These are phyloP conservation scores for Metschnikowia vanudenii DNA, from an alignment of 805 yeast species.

Conservation along the genomic window DNA sequence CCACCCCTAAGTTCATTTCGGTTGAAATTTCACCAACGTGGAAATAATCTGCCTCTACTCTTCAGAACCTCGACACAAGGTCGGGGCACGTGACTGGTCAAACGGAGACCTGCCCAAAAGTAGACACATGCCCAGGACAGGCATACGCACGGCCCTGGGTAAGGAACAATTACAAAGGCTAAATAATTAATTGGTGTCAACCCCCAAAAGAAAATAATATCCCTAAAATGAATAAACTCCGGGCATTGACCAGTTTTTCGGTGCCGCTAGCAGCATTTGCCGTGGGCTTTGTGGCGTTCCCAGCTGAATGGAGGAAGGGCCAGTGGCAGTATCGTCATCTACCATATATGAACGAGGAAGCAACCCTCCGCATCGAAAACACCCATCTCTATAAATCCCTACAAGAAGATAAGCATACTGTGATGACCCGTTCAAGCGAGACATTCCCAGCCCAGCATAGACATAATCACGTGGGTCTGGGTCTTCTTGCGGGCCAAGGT, in stretches of 20 bases:
- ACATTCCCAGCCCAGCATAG: constrained; percentile 57
- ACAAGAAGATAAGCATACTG: constrained; percentile 3
- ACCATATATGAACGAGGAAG: constrained; percentile 22
- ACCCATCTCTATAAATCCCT: constrained; percentile 20
- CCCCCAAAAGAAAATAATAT: neutral
- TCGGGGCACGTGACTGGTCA: constrained; percentile 1
- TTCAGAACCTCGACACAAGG: too few relatives aligned
- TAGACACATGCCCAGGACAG: neutral
- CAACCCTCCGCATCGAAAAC: constrained; percentile 37
- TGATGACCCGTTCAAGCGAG: constrained; percentile 17
- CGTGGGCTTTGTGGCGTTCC: constrained; percentile 18
- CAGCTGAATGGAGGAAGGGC: constrained; percentile 20
- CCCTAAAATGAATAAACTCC: constrained; percentile 9
- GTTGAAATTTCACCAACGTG: too few relatives aligned
- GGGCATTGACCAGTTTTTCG: constrained; percentile 13
- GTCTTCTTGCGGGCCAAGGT: constrained; percentile 65
- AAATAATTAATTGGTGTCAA: neutral
- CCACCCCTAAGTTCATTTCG: too few relatives aligned
- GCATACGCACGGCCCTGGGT: neutral
- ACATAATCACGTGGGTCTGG: constrained; percentile 65
- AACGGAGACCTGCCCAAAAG: neutral
- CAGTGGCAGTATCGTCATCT: constrained; percentile 15
- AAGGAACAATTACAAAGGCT: neutral
- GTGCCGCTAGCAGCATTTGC: constrained; percentile 21
- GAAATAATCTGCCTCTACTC: too few relatives aligned